These are phyloP conservation scores for Ogataea pilisensis DNA, from an alignment of 805 yeast species.

Conservation along the genomic window DNA sequence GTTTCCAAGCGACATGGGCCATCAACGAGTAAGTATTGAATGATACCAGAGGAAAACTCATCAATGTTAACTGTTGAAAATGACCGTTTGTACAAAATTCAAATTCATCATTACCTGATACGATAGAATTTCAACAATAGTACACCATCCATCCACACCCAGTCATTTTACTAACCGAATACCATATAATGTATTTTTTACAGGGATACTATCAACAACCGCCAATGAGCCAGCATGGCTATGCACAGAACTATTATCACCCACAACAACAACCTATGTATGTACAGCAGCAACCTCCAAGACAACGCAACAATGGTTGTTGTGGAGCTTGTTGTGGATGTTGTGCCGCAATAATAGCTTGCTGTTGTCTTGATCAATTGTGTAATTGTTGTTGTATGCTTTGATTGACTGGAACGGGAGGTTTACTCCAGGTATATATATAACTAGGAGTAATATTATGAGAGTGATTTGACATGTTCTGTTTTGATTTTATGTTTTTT, in stretches of 20 bases:
- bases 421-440: no score
- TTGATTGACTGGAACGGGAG: no score
- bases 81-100: no score
- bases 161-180: conserved; percentile 2
- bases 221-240: conserved; percentile 6
- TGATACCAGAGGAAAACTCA: no score
- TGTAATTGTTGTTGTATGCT: not conserved
- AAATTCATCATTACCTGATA: no score
- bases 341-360: conserved; percentile 16
- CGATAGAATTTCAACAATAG: no score
- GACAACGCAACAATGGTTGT: conserved; percentile 8
- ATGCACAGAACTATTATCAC: conserved; percentile 17
- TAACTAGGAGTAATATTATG: no score
- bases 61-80: no score
- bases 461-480: no score
- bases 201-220: conserved; percentile 23
- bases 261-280: conserved; percentile 24
- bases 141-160: no score
- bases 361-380: conserved; percentile 18
- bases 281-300: conserved; percentile 21
- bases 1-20: not conserved
- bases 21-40: not conserved
- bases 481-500: no score
- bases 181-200: not conserved
- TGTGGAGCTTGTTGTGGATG: conserved; percentile 20